Conservation (phyloP, 768 basidiomycete species). For the Guyanaporus albipodus region DNA sequence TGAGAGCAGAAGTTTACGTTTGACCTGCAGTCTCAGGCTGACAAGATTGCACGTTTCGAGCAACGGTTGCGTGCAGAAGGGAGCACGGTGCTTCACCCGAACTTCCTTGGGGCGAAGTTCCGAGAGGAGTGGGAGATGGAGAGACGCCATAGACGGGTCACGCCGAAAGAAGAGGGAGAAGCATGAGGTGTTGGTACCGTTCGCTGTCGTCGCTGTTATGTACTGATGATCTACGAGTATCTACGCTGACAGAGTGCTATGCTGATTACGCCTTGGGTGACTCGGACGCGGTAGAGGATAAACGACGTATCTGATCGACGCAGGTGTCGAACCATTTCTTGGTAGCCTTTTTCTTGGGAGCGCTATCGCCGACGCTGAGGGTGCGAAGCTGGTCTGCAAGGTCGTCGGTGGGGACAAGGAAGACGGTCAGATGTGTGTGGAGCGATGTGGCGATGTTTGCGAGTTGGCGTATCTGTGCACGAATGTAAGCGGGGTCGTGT, state of each 20-base stretch:
- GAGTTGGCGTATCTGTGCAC: conserved; percentile 37
- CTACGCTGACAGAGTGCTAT: neutral
- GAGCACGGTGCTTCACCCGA: conserved; percentile 58
- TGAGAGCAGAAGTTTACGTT: conserved; percentile 42
- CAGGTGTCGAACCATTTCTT: conserved; percentile 64
- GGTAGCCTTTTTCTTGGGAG: no score
- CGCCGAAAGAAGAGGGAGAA: conserved; percentile 30
- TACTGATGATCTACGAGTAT: conserved; percentile 21
- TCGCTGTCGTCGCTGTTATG: neutral
- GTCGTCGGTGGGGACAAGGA: conserved; percentile 22
- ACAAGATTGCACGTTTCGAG: conserved; percentile 63
- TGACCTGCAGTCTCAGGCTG: conserved; percentile 54
- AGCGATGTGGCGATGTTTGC: conserved; percentile 36
- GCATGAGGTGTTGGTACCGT: conserved; percentile 29
- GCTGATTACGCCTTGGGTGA: conserved; percentile 24
- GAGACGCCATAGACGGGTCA: conserved; percentile 24
- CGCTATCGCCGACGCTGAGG: conserved; percentile 17
- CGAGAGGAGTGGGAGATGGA: conserved; percentile 49
- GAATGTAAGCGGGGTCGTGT: conserved; percentile 46
- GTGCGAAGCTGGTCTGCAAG: conserved; percentile 24
- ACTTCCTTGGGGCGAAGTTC: conserved; percentile 56
- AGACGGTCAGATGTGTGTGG: conserved; percentile 24
- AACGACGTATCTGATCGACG: conserved; percentile 56
- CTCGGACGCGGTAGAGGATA: conserved; percentile 29
- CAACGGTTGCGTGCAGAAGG: conserved; percentile 46